Percentiles rank a stretch among this genome's conserved stretches.
Conservation (phyloP, 345 rosid species). For the Pseudoturritis turrita region DNA sequence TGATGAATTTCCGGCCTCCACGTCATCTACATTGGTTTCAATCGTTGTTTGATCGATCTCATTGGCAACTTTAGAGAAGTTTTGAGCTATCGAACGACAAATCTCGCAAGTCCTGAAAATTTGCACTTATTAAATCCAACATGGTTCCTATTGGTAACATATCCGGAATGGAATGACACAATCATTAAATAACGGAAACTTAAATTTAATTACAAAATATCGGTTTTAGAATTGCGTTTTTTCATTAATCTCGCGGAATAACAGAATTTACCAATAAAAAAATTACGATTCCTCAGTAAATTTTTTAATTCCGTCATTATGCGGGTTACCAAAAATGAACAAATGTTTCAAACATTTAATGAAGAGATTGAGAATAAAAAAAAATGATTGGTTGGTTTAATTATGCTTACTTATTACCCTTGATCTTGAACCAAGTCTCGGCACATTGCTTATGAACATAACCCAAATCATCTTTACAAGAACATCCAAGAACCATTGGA, state of each 20-base stretch:
- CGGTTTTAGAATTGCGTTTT: no score
- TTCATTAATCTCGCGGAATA: no score
- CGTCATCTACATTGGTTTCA: slow-evolving; percentile 24
- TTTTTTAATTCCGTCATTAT: no score
- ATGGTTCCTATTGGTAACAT: background rate
- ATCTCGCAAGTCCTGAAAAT: slow-evolving; percentile 85
- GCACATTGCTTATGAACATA: slow-evolving; percentile 95
- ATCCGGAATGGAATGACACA: no score
- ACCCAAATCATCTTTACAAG: slow-evolving; percentile 93
- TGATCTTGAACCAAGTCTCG: slow-evolving; percentile 96
- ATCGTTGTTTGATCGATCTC: slow-evolving; percentile 14
- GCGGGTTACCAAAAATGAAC: no score
- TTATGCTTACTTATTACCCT: slow-evolving; percentile 68
- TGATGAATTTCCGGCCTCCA: slow-evolving; percentile 29
- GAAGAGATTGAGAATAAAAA: no score
- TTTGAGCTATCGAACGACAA: slow-evolving; percentile 69
- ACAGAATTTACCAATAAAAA: no score
- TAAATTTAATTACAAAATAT: no score
- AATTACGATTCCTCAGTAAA: no score
- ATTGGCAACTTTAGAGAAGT: slow-evolving; percentile 43
- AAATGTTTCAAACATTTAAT: no score
- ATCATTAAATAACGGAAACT: no score
- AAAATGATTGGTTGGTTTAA: background rate
- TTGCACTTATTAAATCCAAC: background rate
- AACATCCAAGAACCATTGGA: slow-evolving; percentile 84